Conservation (phyloP, 2,329 filamentous ascomycete genomes). For the Corniculantispora saksenae region DNA sequence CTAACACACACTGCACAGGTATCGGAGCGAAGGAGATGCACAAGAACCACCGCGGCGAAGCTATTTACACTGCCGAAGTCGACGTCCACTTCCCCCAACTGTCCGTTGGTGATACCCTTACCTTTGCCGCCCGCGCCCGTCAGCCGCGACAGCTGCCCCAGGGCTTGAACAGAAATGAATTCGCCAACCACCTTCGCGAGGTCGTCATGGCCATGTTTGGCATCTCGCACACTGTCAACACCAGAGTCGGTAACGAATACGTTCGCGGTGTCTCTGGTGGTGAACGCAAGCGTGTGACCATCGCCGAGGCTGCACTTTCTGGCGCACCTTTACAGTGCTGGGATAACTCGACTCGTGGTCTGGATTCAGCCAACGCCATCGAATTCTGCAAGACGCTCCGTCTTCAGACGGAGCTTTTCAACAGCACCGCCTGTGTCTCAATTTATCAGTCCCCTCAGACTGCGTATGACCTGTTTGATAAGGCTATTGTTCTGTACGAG, state of each 20-base stretch:
- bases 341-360: constrained; percentile 73
- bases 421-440: constrained; percentile 66
- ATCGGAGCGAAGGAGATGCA: constrained; percentile 71
- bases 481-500: constrained; percentile 59
- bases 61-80: constrained; percentile 80
- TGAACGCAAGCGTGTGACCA: constrained; percentile 68
- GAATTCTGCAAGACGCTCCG: constrained; percentile 73
- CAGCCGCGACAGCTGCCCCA: constrained; percentile 60
- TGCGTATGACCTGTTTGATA: constrained; percentile 66
- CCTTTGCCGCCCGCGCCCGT: constrained; percentile 69
- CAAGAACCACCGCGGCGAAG: constrained; percentile 72
- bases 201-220: constrained; percentile 25
- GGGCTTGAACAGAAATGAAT: constrained; percentile 52
- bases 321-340: constrained; percentile 63
- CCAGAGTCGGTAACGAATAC: constrained; percentile 73
- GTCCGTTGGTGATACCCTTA: constrained; percentile 73
- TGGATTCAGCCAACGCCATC: constrained; percentile 74
- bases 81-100: constrained; percentile 77
- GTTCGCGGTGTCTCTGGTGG: constrained; percentile 74
- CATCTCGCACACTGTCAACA: constrained; percentile 64
- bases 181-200: constrained; percentile 62
- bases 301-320: constrained; percentile 61
- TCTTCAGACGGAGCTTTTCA: constrained; percentile 66
- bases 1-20: constrained; percentile 36
- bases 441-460: constrained; percentile 71